Conservation (phyloP, 2,329 filamentous ascomycete species). For the Zymoseptoria ardabiliae region DNA sequence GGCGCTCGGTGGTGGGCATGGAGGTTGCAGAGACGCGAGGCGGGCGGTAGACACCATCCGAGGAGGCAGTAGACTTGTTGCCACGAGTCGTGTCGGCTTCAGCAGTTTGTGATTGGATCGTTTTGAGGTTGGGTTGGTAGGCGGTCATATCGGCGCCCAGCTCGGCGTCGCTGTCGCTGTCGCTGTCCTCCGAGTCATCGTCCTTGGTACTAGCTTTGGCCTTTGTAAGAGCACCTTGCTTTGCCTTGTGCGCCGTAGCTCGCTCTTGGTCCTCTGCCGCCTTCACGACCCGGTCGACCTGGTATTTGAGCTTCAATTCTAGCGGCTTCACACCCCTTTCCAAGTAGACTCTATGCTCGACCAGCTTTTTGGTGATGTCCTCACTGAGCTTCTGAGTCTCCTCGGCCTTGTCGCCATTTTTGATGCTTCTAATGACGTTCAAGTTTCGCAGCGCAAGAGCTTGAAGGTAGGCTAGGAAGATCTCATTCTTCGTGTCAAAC, state of each 20-base stretch:
- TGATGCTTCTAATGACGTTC: conserved; percentile 31
- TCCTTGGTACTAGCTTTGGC: conserved; percentile 12
- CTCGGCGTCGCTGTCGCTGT: conserved; percentile 35
- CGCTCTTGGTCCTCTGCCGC: conserved; percentile 69
- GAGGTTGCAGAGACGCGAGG: conserved; percentile 80
- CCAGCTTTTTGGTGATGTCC: conserved; percentile 70
- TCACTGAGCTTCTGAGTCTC: conserved; percentile 47
- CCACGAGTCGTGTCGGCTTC: conserved; percentile 25
- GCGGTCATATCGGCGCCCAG: conserved; percentile 51
- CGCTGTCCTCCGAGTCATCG: conserved; percentile 29
- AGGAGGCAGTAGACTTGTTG: conserved; percentile 23
- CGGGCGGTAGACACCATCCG: conserved; percentile 74
- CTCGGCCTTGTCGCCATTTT: conserved; percentile 31
- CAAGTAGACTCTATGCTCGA: conserved; percentile 83
- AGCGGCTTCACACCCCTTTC: conserved; percentile 87
- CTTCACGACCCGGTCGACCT: conserved; percentile 89
- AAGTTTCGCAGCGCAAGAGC: conserved; percentile 71
- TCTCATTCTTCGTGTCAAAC: conserved; percentile 90
- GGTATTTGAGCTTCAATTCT: conserved; percentile 85
- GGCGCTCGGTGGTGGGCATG: conserved; percentile 53
- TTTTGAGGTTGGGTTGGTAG: conserved; percentile 54
- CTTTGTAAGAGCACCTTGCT: conserved; percentile 21
- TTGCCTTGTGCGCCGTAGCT: conserved; percentile 31
- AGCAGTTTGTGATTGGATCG: conserved; percentile 34
- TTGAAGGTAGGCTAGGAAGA: conserved; percentile 93